Evolutionary conservation across 2,329 filamentous ascomycete genomes (phyloP).

Genomic region (Penicillium olsonii): DNA sequence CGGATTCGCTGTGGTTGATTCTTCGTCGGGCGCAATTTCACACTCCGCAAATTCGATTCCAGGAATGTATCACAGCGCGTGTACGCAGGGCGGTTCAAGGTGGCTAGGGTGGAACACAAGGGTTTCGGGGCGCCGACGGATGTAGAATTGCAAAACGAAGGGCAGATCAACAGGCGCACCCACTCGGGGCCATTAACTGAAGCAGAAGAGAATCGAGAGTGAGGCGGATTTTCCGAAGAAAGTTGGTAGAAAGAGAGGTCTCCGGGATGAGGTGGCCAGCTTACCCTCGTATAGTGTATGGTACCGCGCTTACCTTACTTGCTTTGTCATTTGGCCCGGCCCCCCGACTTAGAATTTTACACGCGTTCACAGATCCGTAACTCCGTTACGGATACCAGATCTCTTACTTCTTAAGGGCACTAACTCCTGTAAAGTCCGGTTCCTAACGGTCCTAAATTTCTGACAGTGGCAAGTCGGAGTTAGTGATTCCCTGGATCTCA

Average conservation of each 20-base stretch:
- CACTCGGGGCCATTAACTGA: conserved; percentile 25
- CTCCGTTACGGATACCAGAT: too few relatives aligned
- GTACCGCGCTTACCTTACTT: conserved; percentile 8
- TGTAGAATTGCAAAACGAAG: conserved; percentile 4
- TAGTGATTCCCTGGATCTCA: conserved; percentile 13
- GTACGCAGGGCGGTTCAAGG: background rate
- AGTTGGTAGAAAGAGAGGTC: conserved; percentile 5
- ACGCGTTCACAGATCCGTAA: too few relatives aligned
- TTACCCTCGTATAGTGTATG: conserved; percentile 3
- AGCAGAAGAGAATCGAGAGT: conserved; percentile 6
- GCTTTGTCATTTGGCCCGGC: conserved; percentile 7
- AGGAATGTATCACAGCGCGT: background rate
- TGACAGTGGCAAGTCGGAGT: conserved; percentile 21
- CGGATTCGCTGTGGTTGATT: conserved; percentile 8
- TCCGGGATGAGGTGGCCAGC: conserved; percentile 1
- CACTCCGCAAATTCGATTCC: background rate
- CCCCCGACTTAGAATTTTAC: conserved; percentile 1
- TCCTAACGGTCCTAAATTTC: conserved; percentile 24
- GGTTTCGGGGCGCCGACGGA: conserved; percentile 5
- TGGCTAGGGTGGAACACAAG: conserved; percentile 4
- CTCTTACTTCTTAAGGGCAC: too few relatives aligned
- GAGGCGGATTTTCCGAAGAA: conserved; percentile 10
- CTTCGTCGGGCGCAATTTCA: conserved; percentile 11
- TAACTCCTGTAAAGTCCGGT: conserved; percentile 17
- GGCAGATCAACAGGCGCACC: conserved; percentile 17